phyloP scores from a whole-genome alignment of 176 grass and related monocot species.

The Elaeis guineensis region DNA sequence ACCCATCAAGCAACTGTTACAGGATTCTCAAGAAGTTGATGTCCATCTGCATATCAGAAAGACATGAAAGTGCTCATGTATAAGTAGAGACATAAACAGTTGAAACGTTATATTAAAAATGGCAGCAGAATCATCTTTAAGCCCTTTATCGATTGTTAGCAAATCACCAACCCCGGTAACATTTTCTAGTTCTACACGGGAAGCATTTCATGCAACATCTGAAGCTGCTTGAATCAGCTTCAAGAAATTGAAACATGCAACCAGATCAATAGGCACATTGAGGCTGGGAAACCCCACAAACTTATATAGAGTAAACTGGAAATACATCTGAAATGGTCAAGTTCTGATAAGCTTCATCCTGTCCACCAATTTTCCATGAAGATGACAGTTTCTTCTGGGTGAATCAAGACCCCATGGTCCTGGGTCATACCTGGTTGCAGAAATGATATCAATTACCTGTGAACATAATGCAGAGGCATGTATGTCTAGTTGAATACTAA shows the following conservation, averaged over 20 bases:
- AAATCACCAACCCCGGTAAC: conserved; percentile 29
- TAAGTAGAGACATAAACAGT: no score
- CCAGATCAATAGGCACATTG: neutral
- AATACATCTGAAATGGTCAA: conserved; percentile 15
- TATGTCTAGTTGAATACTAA: no score
- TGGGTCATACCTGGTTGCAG: conserved; percentile 50
- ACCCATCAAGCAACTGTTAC: conserved; percentile 64
- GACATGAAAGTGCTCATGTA: conserved; percentile 13
- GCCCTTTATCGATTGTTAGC: conserved; percentile 25
- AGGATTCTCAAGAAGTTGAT: conserved; percentile 35
- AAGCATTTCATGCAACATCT: conserved; percentile 34
- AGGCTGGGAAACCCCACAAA: neutral
- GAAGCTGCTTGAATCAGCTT: conserved; percentile 13
- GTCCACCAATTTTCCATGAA: conserved; percentile 80
- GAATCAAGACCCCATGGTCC: conserved; percentile 75
- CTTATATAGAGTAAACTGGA: neutral
- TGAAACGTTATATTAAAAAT: neutral
- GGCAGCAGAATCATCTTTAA: conserved; percentile 37
- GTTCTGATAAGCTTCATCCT: conserved; percentile 21
- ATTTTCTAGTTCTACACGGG: conserved; percentile 26
- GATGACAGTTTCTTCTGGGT: conserved; percentile 54
- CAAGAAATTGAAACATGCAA: neutral
- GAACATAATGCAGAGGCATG: neutral
- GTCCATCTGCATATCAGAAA: conserved; percentile 38
- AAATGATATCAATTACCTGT: conserved; percentile 69